Conservation (phyloP, 352 stramenopile species). For the Globisporangium viniferum region DNA sequence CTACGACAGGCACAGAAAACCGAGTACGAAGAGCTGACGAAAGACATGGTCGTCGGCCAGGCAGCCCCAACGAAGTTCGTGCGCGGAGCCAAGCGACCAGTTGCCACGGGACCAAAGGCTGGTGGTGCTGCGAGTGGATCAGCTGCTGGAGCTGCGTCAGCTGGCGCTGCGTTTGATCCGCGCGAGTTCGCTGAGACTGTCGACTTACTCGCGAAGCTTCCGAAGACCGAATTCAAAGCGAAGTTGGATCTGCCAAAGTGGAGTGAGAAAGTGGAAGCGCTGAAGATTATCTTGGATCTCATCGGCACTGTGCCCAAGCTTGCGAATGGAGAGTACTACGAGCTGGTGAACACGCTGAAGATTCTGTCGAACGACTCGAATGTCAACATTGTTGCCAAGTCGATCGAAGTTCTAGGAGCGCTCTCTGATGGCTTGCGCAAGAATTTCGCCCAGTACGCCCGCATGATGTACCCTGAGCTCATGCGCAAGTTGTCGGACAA, state of each 20-base stretch:
- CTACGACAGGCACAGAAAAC: constrained; percentile 81
- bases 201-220: constrained; percentile 76
- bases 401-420: constrained; percentile 78
- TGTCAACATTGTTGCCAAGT: constrained; percentile 86
- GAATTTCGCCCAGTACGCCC: constrained; percentile 75
- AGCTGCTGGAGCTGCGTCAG: constrained; percentile 11
- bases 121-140: constrained; percentile 6
- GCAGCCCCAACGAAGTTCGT: constrained; percentile 69
- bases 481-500: constrained; percentile 87
- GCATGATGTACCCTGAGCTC: constrained; percentile 73
- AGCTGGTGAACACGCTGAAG: constrained; percentile 83
- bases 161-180: constrained; percentile 49
- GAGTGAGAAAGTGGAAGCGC: constrained; percentile 82
- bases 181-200: constrained; percentile 85
- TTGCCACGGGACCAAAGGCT: constrained; percentile 12
- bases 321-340: constrained; percentile 83
- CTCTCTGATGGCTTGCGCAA: constrained; percentile 78
- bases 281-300: constrained; percentile 84
- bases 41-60: constrained; percentile 67
- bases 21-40: constrained; percentile 75
- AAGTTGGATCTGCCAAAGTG: constrained; percentile 79
- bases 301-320: constrained; percentile 84
- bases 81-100: constrained; percentile 46
- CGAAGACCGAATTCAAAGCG: constrained; percentile 74
- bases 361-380: constrained; percentile 80